Conservation (phyloP, 2,329 filamentous ascomycete genomes). For the Sporothrix pallida region DNA sequence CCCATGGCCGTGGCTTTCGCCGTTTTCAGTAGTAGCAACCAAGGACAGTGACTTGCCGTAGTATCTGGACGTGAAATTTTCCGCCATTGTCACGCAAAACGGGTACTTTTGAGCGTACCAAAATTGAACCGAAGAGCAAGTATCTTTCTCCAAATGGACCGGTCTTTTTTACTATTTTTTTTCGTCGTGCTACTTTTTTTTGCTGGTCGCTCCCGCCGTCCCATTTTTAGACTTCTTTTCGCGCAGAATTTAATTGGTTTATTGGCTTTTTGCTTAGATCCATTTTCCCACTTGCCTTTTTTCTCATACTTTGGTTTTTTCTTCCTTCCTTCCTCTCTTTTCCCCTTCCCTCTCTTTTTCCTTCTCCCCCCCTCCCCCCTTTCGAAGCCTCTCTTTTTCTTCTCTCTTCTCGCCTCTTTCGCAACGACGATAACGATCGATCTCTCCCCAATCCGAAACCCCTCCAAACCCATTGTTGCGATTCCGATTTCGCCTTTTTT, state of each 20-base stretch:
- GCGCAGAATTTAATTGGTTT: conserved; percentile 15
- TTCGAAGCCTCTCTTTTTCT: not conserved
- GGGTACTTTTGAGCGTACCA: conserved; percentile 33
- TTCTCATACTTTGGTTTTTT: conserved; percentile 33
- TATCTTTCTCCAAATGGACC: conserved; percentile 6
- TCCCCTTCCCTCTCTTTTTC: conserved; percentile 36
- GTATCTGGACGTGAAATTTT: conserved; percentile 26
- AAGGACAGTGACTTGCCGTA: not conserved
- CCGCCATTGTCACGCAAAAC: conserved; percentile 25
- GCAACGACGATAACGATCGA: not conserved
- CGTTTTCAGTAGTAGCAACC: not conserved
- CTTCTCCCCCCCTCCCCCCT: conserved; percentile 9
- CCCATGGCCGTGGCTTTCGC: not conserved
- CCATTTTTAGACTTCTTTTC: conserved; percentile 24
- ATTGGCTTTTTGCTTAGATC: conserved; percentile 20
- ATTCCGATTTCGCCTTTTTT: conserved; percentile 52
- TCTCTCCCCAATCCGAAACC: not conserved
- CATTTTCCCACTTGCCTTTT: conserved; percentile 30
- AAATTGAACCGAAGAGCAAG: not conserved
- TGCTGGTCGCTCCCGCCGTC: conserved; percentile 12
- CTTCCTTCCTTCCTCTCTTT: conserved; percentile 36
- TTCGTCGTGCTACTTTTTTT: conserved; percentile 32
- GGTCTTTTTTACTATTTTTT: conserved; percentile 30
- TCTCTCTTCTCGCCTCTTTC: conserved; percentile 17
- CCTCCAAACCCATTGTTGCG: conserved; percentile 35